A percentile compares a stretch with the other conserved stretches of the same genome.
phyloP scores from a whole-genome alignment of 2,329 filamentous ascomycete genomes.

The Rutstroemia sp. region DNA sequence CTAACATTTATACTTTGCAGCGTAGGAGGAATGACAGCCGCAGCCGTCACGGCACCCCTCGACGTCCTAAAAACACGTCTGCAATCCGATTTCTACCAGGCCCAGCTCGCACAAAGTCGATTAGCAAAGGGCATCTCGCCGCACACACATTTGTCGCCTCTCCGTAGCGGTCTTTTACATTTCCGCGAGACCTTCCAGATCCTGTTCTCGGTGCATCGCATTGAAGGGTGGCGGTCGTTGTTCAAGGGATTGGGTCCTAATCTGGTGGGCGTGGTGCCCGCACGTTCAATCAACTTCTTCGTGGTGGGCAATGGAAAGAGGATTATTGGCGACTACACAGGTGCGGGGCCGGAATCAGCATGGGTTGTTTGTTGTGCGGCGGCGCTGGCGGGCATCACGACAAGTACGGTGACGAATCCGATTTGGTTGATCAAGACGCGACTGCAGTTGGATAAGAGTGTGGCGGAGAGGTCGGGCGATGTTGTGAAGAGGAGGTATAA shows the following conservation, averaged over 20 bases:
- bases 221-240: conserved; percentile 77
- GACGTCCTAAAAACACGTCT: conserved; percentile 91
- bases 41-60: conserved; percentile 86
- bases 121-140: conserved; percentile 43
- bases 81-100: conserved; percentile 91
- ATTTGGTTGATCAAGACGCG: conserved; percentile 97
- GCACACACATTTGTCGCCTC: conserved; percentile 51
- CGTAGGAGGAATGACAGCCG: conserved; percentile 81
- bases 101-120: conserved; percentile 64
- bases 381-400: conserved; percentile 71
- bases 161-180: conserved; percentile 63
- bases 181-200: conserved; percentile 83
- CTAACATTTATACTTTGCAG: conserved; percentile 37
- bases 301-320: conserved; percentile 89
- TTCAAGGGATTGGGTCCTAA: conserved; percentile 94
- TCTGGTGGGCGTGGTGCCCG: conserved; percentile 81
- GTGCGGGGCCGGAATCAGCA: conserved; percentile 59
- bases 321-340: conserved; percentile 67
- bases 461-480: conserved; percentile 51
- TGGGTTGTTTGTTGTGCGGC: conserved; percentile 75
- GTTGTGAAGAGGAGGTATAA: conserved; percentile 61
- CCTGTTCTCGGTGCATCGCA: conserved; percentile 67
- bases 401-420: conserved; percentile 86
- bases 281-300: conserved; percentile 88
- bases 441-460: conserved; percentile 83